phyloP scores from a whole-genome alignment of 164 flowering plant genomes.

The Chimonanthus salicifolius region DNA sequence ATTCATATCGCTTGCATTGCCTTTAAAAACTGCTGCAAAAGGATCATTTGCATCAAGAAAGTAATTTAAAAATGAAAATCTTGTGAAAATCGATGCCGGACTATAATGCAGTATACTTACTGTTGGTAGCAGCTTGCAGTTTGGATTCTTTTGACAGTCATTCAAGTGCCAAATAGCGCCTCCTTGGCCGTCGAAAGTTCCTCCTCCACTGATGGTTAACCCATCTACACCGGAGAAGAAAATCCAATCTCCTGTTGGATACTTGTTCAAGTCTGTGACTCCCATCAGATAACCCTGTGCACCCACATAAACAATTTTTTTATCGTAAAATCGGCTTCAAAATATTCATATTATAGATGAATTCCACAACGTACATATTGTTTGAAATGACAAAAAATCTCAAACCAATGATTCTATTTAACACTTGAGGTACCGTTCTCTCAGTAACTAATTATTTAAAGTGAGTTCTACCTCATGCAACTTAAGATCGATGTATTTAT shows the following conservation, averaged over 20 bases:
- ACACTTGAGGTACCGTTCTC: too few species aligned
- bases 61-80: too few species aligned
- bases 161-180: slow-evolving; percentile 54
- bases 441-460: too few species aligned
- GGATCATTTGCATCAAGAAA: too few species aligned
- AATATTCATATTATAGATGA: too few species aligned
- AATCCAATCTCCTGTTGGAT: slow-evolving; percentile 41
- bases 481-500: too few species aligned
- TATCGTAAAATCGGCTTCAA: not conserved
- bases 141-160: slow-evolving; percentile 3
- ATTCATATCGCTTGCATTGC: too few species aligned
- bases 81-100: not conserved
- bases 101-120: slow-evolving; percentile 18
- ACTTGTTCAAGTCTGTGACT: slow-evolving; percentile 31
- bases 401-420: too few species aligned
- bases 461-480: too few species aligned
- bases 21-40: too few species aligned
- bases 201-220: slow-evolving; percentile 52
- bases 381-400: too few species aligned
- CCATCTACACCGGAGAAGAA: slow-evolving; percentile 41
- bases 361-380: too few species aligned
- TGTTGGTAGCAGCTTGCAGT: slow-evolving; percentile 36
- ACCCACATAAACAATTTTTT: not conserved
- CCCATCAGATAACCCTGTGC: slow-evolving; percentile 55
- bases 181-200: slow-evolving; percentile 76